Evolutionary conservation across 2,329 filamentous ascomycete species (phyloP).

Genomic region (Cladosporium colombiae): DNA sequence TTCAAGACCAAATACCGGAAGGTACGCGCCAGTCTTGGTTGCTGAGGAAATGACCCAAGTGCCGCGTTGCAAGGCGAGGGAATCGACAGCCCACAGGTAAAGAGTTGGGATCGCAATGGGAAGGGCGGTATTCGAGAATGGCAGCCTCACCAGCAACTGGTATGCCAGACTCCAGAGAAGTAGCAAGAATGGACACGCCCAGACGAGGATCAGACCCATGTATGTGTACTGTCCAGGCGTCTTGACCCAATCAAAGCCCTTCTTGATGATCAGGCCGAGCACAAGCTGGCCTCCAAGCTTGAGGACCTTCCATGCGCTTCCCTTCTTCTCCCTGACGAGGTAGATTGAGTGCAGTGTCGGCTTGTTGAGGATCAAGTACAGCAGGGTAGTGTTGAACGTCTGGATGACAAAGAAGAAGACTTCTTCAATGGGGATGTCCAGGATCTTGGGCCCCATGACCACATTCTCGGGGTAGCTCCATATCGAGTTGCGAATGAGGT

Average conservation of each 20-base stretch:
- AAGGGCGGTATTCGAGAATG: constrained; percentile 56
- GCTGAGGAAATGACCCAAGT: constrained; percentile 70
- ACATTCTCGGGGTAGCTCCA: constrained; percentile 71
- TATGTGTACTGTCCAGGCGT: constrained; percentile 60
- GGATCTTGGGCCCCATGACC: constrained; percentile 63
- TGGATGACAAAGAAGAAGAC: constrained; percentile 78
- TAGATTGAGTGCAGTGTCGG: constrained; percentile 59
- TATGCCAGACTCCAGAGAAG: constrained; percentile 65
- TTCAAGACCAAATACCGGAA: constrained; percentile 65
- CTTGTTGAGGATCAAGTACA: constrained; percentile 69
- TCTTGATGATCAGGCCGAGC: constrained; percentile 47
- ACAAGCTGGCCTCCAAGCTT: constrained; percentile 54
- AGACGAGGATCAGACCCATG: constrained; percentile 67
- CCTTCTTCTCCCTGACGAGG: constrained; percentile 46
- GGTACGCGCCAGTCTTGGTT: constrained; percentile 64
- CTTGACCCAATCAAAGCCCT: constrained; percentile 50
- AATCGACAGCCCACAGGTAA: constrained; percentile 73
- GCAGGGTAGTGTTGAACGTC: constrained; percentile 69
- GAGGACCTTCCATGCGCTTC: constrained; percentile 42
- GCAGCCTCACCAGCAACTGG: constrained; percentile 63
- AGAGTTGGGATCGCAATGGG: constrained; percentile 66
- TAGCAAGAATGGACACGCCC: constrained; percentile 67
- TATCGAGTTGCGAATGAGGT: constrained; percentile 66
- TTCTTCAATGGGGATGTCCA: constrained; percentile 69
- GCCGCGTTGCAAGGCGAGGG: constrained; percentile 64